phyloP scores from a whole-genome alignment of 257 asterid genomes.

The Solanum medicagineum region DNA sequence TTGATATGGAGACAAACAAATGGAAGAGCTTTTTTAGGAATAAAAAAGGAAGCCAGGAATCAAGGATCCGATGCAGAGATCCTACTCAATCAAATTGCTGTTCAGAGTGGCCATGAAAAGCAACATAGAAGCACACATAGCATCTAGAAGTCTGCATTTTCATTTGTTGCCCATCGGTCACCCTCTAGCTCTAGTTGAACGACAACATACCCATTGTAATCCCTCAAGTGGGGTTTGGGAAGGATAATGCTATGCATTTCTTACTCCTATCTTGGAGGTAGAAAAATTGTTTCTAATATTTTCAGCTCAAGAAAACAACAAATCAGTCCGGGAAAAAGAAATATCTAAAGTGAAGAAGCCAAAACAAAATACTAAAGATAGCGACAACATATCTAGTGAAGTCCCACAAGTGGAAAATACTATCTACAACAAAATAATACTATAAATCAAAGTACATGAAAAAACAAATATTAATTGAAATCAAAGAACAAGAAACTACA shows the following conservation, averaged over 20 bases:
- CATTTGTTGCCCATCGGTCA: not conserved
- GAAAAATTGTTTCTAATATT: not conserved
- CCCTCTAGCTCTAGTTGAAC: not conserved
- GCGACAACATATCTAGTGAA: not conserved
- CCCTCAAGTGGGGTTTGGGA: not conserved
- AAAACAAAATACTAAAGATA: not conserved
- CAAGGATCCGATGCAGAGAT: not conserved
- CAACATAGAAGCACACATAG: not conserved
- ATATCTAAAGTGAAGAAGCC: not conserved
- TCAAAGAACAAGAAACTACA: not conserved
- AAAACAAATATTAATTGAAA: not conserved
- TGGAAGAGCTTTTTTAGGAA: not conserved
- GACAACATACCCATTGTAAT: not conserved
- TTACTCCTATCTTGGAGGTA: not conserved
- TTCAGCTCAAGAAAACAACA: not conserved
- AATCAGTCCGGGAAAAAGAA: not conserved
- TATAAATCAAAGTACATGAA: not conserved
- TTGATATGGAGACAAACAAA: not conserved
- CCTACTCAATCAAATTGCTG: not conserved
- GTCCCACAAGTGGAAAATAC: too few relatives aligned
- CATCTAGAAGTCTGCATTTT: not conserved
- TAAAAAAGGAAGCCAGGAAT: not conserved
- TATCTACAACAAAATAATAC: not conserved
- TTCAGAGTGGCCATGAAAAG: not conserved
- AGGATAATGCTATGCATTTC: not conserved